A percentile compares a stretch with the other conserved stretches of the same genome.
Evolutionary conservation across 192 early-diverging fungal genomes (phyloP).

Genomic region (Anaeromyces robustus): DNA sequence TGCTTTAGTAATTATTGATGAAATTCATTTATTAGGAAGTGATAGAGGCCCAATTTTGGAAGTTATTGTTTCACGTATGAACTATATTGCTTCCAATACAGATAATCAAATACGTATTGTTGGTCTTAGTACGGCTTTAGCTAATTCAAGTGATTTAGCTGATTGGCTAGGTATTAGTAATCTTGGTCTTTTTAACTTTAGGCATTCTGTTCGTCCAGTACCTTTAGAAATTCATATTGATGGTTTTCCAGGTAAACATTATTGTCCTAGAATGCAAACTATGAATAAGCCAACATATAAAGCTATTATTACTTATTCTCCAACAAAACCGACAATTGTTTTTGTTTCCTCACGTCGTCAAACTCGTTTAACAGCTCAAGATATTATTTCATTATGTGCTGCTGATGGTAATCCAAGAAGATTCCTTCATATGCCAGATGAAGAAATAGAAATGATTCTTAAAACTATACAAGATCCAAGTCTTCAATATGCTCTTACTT

Average conservation of each 20-base stretch:
- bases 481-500: constrained; percentile 63
- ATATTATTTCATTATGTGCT: constrained; percentile 83
- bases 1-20: constrained; percentile 89
- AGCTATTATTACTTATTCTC: constrained; percentile 89
- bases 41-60: constrained; percentile 95
- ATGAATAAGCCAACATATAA: constrained; percentile 97
- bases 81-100: constrained; percentile 78
- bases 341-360: constrained; percentile 97
- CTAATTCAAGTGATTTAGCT: constrained; percentile 87
- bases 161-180: constrained; percentile 89
- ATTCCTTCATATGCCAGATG: constrained; percentile 74
- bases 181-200: constrained; percentile 88
- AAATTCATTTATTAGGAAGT: constrained; percentile 92
- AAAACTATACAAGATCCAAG: constrained; percentile 62
- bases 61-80: constrained; percentile 95
- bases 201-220: constrained; percentile 91
- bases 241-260: constrained; percentile 89
- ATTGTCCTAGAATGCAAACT: constrained; percentile 93
- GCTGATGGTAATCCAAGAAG: constrained; percentile 82
- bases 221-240: constrained; percentile 96
- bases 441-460: constrained; percentile 54
- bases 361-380: constrained; percentile 89
- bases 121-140: constrained; percentile 88
- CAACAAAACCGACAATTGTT: constrained; percentile 82
- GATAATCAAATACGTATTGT: constrained; percentile 70